Percentiles rank a stretch among this genome's conserved stretches.
Conservation (phyloP, 2,329 filamentous ascomycete genomes). For the Myriosclerotinia scirpicola region DNA sequence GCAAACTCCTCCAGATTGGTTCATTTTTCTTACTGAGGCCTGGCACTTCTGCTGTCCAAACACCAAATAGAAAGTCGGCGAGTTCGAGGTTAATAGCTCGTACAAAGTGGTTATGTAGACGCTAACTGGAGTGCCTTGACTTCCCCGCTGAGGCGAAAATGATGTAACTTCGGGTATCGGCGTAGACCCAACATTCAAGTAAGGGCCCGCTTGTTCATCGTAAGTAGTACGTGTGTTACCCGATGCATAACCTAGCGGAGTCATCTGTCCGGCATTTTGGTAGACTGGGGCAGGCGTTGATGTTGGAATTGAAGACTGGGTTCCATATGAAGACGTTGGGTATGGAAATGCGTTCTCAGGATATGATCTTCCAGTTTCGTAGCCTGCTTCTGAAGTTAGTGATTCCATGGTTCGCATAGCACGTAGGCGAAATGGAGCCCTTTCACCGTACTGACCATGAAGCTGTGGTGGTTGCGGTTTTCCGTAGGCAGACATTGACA, state of each 20-base stretch:
- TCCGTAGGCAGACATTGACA: conserved; percentile 80
- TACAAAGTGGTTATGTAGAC: conserved; percentile 75
- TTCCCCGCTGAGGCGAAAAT: conserved; percentile 67
- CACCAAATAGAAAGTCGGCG: conserved; percentile 62
- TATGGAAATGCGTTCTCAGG: conserved; percentile 48
- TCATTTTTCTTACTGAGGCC: conserved; percentile 62
- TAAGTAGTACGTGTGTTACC: conserved; percentile 52
- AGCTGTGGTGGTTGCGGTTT: conserved; percentile 75
- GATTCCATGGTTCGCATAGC: conserved; percentile 1
- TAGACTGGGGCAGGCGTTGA: conserved; percentile 34
- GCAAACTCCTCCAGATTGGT: conserved; percentile 59
- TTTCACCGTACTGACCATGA: conserved; percentile 67
- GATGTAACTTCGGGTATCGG: conserved; percentile 65
- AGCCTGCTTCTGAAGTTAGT: conserved; percentile 35
- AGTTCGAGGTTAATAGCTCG: conserved; percentile 63
- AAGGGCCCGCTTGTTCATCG: conserved; percentile 64
- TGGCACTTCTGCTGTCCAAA: conserved; percentile 78
- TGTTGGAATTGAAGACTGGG: conserved; percentile 50
- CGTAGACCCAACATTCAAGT: conserved; percentile 62
- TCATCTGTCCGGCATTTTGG: conserved; percentile 37
- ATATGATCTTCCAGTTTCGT: conserved; percentile 38
- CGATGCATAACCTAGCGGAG: conserved; percentile 44
- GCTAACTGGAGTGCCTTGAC: conserved; percentile 67
- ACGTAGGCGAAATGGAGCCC: conserved; percentile 18
- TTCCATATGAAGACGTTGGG: conserved; percentile 50